A percentile compares a stretch with the other conserved stretches of the same genome.
Evolutionary conservation across 2,329 filamentous ascomycete genomes (phyloP).

Genomic region (Fusarium zealandicum): DNA sequence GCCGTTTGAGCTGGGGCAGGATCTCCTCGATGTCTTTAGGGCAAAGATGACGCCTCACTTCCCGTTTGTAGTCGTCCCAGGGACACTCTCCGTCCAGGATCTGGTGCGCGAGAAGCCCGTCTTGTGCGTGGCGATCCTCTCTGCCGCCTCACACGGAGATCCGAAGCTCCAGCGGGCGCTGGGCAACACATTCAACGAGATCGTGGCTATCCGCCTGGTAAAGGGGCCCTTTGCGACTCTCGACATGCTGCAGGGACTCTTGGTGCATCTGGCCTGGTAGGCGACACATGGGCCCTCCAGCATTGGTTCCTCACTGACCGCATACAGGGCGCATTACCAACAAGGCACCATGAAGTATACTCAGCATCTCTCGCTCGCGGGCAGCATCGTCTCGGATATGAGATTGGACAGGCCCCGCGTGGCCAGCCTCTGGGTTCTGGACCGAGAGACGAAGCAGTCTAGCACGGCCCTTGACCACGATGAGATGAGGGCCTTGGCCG

Average conservation of each 20-base stretch:
- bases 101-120: constrained; percentile 35
- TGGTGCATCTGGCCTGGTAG: constrained; percentile 45
- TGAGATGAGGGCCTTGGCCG: constrained; percentile 43
- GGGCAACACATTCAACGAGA: constrained; percentile 40
- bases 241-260: constrained; percentile 44
- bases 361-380: constrained; percentile 43
- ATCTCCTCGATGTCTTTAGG: constrained; percentile 37
- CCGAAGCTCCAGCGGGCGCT: constrained; percentile 38
- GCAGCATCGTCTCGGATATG: constrained; percentile 44
- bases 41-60: constrained; percentile 41
- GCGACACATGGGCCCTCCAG: background rate
- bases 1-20: constrained; percentile 35
- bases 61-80: constrained; percentile 41
- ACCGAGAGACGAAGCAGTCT: constrained; percentile 27
- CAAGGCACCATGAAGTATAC: constrained; percentile 40
- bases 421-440: constrained; percentile 41
- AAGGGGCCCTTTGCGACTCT: constrained; percentile 39
- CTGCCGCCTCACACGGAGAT: constrained; percentile 35
- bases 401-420: constrained; percentile 42
- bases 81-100: constrained; percentile 22
- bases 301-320: constrained; percentile 11
- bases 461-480: constrained; percentile 34
- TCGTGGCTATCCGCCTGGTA: constrained; percentile 36
- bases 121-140: constrained; percentile 42
- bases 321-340: constrained; percentile 44